A percentile compares a stretch with the other conserved stretches of the same genome.
These are phyloP conservation scores for Ceratocystis cacaofunesta DNA, from an alignment of 2,329 filamentous ascomycete species.

Conservation along the genomic window DNA sequence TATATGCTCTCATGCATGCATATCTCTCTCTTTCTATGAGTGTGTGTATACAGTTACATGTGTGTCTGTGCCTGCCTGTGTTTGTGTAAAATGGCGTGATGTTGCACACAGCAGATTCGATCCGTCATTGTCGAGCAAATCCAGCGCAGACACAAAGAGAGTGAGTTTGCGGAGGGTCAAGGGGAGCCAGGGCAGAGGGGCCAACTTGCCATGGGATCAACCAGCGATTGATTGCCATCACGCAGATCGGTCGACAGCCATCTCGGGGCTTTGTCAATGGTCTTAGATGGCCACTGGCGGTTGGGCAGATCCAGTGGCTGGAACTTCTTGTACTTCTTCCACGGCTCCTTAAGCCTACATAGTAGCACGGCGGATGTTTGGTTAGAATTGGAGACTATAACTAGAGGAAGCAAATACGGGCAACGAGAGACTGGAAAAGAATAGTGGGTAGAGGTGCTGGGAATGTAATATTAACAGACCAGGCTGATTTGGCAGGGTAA, in stretches of 20 bases:
- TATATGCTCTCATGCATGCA: neutral
- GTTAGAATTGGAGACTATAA: neutral
- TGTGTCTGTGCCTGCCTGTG: neutral
- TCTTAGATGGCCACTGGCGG: constrained; percentile 72
- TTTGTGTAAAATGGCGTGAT: neutral
- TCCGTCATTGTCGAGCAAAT: neutral
- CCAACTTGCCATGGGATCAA: constrained; percentile 70
- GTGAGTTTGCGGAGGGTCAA: neutral
- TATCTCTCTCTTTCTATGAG: neutral
- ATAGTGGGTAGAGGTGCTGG: neutral
- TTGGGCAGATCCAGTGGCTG: constrained; percentile 44
- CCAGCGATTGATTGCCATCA: constrained; percentile 87
- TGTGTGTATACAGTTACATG: neutral
- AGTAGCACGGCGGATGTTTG: no score
- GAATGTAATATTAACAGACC: neutral
- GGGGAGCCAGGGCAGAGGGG: neutral
- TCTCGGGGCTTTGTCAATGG: constrained; percentile 67
- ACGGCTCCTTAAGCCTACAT: constrained; percentile 56
- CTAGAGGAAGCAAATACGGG: neutral
- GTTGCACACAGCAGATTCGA: neutral
- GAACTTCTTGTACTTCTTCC: constrained; percentile 61
- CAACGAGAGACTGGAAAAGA: neutral
- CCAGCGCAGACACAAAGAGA: neutral
- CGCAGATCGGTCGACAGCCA: constrained; percentile 82
- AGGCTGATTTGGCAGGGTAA: neutral